Percentiles rank a stretch among this genome's conserved stretches.
Conservation (phyloP, 1,284 basidiomycete species). For the Testicularia cyperi region DNA sequence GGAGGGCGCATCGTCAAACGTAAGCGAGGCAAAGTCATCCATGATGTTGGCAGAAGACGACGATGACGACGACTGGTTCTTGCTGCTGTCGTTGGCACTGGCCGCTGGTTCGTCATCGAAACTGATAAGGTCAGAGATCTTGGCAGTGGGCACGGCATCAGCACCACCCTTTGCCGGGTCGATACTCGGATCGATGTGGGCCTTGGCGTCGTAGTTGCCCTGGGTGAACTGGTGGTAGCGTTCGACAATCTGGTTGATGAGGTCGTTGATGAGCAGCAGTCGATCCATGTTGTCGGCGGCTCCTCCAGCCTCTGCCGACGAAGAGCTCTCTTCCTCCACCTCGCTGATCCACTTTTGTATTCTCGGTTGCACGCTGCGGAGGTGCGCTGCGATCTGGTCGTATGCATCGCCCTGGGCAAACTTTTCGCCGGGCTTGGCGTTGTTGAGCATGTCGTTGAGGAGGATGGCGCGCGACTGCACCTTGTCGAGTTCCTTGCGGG, state of each 20-base stretch:
- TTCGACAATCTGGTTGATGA: slow-evolving; percentile 87
- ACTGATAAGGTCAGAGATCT: slow-evolving; percentile 54
- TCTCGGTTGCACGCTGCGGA: slow-evolving; percentile 82
- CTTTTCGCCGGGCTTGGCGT: slow-evolving; percentile 72
- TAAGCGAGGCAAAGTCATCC: slow-evolving; percentile 55
- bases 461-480: slow-evolving; percentile 90
- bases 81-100: not conserved
- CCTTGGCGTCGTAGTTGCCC: slow-evolving; percentile 74
- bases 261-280: slow-evolving; percentile 92
- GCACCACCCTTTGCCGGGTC: slow-evolving; percentile 49
- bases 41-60: slow-evolving; percentile 23
- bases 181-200: slow-evolving; percentile 65
- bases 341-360: slow-evolving; percentile 99
- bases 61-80: too few relatives aligned
- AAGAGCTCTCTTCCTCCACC: slow-evolving; percentile 65
- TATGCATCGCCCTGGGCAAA: slow-evolving; percentile 79
- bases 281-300: slow-evolving; percentile 82
- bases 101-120: slow-evolving; percentile 51
- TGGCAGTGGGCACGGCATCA: slow-evolving; percentile 54
- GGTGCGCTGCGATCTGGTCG: slow-evolving; percentile 87
- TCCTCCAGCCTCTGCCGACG: too few relatives aligned
- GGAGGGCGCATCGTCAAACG: slow-evolving; percentile 34
- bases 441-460: slow-evolving; percentile 92
- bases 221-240: slow-evolving; percentile 89
- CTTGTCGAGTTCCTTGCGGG: slow-evolving; percentile 86